Evolutionary conservation across 345 rosid genomes (phyloP).

Genomic region (Orychophragmus violaceus): DNA sequence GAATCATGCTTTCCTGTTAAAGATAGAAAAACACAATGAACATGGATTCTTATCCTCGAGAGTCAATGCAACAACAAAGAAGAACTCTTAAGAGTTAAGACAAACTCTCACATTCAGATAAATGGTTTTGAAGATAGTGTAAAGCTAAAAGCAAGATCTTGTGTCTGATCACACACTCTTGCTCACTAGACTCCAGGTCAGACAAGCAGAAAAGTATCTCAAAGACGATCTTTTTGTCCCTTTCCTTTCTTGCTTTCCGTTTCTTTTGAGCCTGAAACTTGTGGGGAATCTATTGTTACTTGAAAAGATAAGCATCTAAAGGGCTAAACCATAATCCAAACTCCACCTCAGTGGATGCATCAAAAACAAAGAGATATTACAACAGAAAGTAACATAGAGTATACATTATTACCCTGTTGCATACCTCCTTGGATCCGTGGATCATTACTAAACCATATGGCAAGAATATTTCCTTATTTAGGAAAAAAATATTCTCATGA

Average conservation of each 20-base stretch:
- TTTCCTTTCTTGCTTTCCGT: constrained; percentile 14
- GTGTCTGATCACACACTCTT: neutral
- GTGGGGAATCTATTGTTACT: constrained; percentile 29
- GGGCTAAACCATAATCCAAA: constrained; percentile 31
- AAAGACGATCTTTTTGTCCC: neutral
- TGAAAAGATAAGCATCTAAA: constrained; percentile 33
- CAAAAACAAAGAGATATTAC: constrained; percentile 24
- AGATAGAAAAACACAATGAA: neutral
- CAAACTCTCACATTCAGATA: constrained; percentile 4
- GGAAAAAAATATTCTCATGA: constrained; percentile 1
- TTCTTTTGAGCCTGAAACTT: constrained; percentile 23
- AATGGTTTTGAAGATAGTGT: constrained; percentile 2
- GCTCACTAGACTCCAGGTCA: constrained; percentile 28
- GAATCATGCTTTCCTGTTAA: constrained; percentile 11
- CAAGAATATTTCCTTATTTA: constrained; percentile 17
- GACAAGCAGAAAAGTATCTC: neutral
- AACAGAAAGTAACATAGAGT: neutral
- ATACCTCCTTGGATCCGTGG: neutral
- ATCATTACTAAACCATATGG: constrained; percentile 14
- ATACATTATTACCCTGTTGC: constrained; percentile 12
- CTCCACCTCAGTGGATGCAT: constrained; percentile 22
- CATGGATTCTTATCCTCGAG: neutral
- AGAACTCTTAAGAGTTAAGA: neutral
- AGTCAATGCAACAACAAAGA: constrained; percentile 11
- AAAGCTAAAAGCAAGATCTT: constrained; percentile 20